Conservation (phyloP, 208 protist species). For the Lotmaria passim region DNA sequence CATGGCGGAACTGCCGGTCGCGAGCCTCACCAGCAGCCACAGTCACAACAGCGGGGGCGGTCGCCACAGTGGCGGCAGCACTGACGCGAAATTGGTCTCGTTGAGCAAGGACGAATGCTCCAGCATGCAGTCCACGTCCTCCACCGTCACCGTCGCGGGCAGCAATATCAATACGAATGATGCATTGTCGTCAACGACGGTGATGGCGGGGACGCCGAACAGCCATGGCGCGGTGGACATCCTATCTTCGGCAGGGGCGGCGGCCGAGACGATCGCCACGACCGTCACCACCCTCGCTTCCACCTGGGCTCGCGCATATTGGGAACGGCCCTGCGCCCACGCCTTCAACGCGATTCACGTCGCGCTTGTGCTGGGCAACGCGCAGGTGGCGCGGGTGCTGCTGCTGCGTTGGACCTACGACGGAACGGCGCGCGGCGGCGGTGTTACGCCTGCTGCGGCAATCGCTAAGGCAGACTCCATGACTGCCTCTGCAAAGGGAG, state of each 20-base stretch:
- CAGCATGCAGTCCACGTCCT: background rate
- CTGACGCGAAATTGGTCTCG: background rate
- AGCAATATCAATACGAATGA: constrained; percentile 3
- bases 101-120: background rate
- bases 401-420: constrained; percentile 18
- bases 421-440: constrained; percentile 3
- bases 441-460: background rate
- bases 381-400: constrained; percentile 27
- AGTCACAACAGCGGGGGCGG: background rate
- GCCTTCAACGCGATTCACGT: constrained; percentile 38
- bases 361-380: constrained; percentile 43
- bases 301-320: constrained; percentile 6
- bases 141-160: background rate
- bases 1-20: constrained; percentile 4
- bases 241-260: background rate
- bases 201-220: too few relatives aligned
- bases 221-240: background rate
- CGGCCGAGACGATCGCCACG: constrained; percentile 11
- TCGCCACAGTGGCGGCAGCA: background rate
- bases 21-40: background rate
- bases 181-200: background rate
- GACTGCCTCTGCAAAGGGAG: too few relatives aligned
- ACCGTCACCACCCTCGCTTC: constrained; percentile 13
- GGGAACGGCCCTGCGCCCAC: constrained; percentile 39
- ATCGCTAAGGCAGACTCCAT: background rate